Conservation (phyloP, 768 basidiomycete genomes). For the Chiua virens region DNA sequence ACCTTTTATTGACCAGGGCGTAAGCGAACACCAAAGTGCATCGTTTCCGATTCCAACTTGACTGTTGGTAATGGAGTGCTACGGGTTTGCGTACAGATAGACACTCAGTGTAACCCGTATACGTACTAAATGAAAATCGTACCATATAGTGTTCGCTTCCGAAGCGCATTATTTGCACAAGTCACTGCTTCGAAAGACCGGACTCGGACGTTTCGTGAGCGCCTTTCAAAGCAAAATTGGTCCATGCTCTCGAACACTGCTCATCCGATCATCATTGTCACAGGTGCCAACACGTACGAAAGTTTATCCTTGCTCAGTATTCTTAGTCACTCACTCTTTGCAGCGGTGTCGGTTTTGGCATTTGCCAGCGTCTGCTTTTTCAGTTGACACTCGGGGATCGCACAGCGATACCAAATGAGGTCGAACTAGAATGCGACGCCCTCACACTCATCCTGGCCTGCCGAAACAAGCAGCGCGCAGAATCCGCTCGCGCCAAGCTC, state of each 20-base stretch:
- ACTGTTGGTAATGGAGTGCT: too few species aligned
- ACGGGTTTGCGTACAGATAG: too few species aligned
- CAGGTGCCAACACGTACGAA: conserved; percentile 67
- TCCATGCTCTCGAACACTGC: conserved; percentile 27
- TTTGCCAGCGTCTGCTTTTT: conserved; percentile 73
- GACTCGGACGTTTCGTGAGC: too few species aligned
- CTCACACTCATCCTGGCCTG: conserved; percentile 82
- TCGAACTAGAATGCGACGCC: conserved; percentile 43
- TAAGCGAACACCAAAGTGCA: too few species aligned
- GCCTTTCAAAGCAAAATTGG: too few species aligned
- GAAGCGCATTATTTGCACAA: too few species aligned
- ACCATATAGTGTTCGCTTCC: too few species aligned
- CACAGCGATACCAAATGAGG: conserved; percentile 19
- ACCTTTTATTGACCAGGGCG: too few species aligned
- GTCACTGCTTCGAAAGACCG: too few species aligned
- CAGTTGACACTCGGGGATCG: conserved; percentile 57
- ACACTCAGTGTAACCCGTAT: too few species aligned
- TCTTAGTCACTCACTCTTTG: conserved; percentile 32
- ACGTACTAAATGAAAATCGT: too few species aligned
- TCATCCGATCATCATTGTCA: conserved; percentile 59
- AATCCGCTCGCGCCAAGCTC: conserved; percentile 57
- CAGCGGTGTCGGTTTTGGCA: conserved; percentile 83
- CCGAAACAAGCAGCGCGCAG: conserved; percentile 62
- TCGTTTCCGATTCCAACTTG: too few species aligned
- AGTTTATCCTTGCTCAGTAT: background rate